These are phyloP conservation scores for Mycena crocata DNA, from an alignment of 768 basidiomycete genomes.

Conservation along the genomic window DNA sequence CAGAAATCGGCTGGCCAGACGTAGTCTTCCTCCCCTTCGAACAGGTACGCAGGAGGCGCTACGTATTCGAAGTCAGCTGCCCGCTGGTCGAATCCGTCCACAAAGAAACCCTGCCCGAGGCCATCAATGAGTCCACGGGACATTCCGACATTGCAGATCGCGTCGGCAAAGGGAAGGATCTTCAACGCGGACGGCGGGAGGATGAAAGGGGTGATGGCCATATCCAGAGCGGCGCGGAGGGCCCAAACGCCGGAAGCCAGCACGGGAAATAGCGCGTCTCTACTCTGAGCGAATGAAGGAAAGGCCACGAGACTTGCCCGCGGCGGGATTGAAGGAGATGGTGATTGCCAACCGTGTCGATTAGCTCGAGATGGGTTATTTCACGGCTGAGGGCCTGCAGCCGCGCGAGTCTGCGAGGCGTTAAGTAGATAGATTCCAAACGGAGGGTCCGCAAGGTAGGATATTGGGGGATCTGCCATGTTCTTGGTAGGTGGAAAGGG, in stretches of 20 bases:
- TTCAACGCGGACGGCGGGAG: background rate
- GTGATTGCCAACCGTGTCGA: background rate
- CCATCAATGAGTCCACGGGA: background rate
- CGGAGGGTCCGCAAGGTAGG: conserved; percentile 1
- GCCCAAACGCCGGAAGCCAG: background rate
- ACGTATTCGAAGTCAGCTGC: background rate
- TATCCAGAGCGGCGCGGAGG: background rate
- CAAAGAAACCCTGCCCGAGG: background rate
- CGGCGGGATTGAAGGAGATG: background rate
- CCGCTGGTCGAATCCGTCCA: background rate
- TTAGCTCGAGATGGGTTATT: conserved; percentile 5
- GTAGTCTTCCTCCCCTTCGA: no score
- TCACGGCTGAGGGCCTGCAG: conserved; percentile 4
- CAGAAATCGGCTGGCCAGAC: no score
- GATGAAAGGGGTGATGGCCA: background rate
- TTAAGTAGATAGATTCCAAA: background rate
- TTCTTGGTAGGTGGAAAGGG: background rate
- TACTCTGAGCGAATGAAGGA: background rate
- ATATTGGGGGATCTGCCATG: background rate
- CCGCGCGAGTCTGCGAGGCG: background rate
- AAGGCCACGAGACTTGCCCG: background rate
- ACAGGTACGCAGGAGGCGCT: background rate
- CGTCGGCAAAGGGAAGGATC: background rate
- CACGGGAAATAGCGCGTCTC: background rate
- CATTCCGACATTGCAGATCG: background rate